A percentile compares a stretch with the other conserved stretches of the same genome.
phyloP scores from a whole-genome alignment of 78 protist genomes.

The Dictyostelium capitatum region DNA sequence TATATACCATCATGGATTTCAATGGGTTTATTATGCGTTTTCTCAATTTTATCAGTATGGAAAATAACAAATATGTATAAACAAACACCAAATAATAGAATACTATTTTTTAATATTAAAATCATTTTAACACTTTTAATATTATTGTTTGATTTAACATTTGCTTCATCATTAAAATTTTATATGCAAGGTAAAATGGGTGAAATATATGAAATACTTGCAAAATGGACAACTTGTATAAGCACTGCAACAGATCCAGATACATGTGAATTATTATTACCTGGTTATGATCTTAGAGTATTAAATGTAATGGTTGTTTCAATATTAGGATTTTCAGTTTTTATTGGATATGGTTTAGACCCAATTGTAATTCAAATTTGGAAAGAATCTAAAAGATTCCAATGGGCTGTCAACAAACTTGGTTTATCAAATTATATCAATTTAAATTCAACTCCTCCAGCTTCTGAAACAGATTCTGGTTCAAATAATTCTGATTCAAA shows the following conservation, averaged over 20 bases:
- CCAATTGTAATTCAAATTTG: conserved; percentile 9
- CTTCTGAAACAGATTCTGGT: not conserved
- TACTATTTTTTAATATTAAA: conserved; percentile 41
- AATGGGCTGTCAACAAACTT: not conserved
- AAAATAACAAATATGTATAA: conserved; percentile 16
- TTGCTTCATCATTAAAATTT: conserved; percentile 33
- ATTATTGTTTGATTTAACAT: conserved; percentile 23
- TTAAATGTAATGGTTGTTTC: not conserved
- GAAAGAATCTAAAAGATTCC: not conserved
- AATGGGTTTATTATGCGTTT: not conserved
- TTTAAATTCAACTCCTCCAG: too few relatives aligned
- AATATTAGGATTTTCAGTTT: conserved; percentile 21
- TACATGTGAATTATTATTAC: conserved; percentile 12
- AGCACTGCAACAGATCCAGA: not conserved
- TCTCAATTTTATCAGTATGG: not conserved
- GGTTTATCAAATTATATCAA: not conserved
- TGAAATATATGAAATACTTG: not conserved
- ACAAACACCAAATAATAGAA: not conserved
- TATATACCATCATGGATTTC: conserved; percentile 12
- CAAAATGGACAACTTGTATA: conserved; percentile 1
- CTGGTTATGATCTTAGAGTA: conserved; percentile 24
- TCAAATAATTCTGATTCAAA: not conserved
- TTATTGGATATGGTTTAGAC: conserved; percentile 44
- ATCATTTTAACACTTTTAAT: conserved; percentile 4
- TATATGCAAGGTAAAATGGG: not conserved